Conservation (phyloP, 1,139 yeast genomes). For the Kluyveromyces sp. region DNA sequence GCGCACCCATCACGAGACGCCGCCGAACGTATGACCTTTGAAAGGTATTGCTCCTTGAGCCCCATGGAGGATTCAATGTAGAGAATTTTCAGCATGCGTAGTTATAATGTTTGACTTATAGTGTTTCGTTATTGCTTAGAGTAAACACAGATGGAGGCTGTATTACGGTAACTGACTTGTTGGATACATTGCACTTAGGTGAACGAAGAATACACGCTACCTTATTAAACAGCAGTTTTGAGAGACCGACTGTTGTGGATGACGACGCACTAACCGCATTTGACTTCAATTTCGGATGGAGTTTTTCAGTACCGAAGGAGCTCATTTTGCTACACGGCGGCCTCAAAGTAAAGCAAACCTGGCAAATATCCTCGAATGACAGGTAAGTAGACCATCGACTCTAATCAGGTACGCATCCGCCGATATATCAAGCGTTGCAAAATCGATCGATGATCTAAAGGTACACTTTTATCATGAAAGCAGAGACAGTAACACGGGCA, state of each 20-base stretch:
- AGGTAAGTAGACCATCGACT: background rate
- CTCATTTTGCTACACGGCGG: background rate
- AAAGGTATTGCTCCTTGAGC: too few species aligned
- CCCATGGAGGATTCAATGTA: too few species aligned
- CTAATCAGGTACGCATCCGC: background rate
- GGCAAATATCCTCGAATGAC: background rate
- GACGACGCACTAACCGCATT: slow-evolving; percentile 1
- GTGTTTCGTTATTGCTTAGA: background rate
- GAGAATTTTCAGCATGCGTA: too few species aligned
- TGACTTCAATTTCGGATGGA: background rate
- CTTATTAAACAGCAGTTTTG: background rate
- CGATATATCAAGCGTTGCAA: too few species aligned
- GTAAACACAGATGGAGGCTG: background rate
- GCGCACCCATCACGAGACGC: too few species aligned
- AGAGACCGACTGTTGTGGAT: background rate
- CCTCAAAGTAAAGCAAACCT: background rate
- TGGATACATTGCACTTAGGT: background rate
- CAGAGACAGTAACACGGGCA: too few species aligned
- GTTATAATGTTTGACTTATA: too few species aligned
- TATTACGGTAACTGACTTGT: background rate
- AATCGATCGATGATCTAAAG: too few species aligned
- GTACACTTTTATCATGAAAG: too few species aligned
- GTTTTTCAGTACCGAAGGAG: background rate
- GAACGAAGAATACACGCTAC: too few species aligned
- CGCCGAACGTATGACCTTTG: too few species aligned